Base-by-base conservation (phyloP, 371 early-diverging fungal species). In the Funneliformis caledonium region DNA sequence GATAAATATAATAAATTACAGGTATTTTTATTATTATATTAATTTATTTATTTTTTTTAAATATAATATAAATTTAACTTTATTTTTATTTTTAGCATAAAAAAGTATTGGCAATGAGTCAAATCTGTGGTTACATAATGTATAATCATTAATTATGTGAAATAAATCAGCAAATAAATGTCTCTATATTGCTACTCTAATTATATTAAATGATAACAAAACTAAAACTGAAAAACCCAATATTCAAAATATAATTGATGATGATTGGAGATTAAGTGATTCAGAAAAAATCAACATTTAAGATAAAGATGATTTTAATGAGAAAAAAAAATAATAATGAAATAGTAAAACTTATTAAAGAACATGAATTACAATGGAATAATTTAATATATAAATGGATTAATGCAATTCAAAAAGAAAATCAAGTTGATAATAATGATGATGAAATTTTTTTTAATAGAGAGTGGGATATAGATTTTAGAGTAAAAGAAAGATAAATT, bases 101-200 rank as follows among this genome's bases (percentile, higher is more conserved):
- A 19, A 74, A 74, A 74, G 60, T 60, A 2, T 45, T 74, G 16
- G 60, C 52, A 19, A 74, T 59, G 60, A 74, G 56, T 42, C 43
- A 70, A 16, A 47, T 70, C n/a, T 48, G 70, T 12, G n/a, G n/a
- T 37, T 7, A 31, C 0, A 67, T 67, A 22, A 10, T 11, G 8
- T 67, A 10, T 33, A 16, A n/a, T 22, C 70, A 47, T 70, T 6
- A 65, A 26, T 2, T 12, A 4, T 8, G 33, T 0, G 31, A 65
- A 65, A 9, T 0, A 31, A 31, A 65, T 12, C 60, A 14, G 22
- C 8, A 31, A 65, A 65, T 65, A 12, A 4, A 12, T 37, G 9
- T 7, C 26, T 65, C 4, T 37, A 65, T 65, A 70, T 48, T 19
- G 1, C 70, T 11, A 19, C 42, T 45, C 5, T 14, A 70, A 47